These are phyloP conservation scores for Gypsophila paniculata DNA, from an alignment of 179 eudicot species.

Conservation along the genomic window DNA sequence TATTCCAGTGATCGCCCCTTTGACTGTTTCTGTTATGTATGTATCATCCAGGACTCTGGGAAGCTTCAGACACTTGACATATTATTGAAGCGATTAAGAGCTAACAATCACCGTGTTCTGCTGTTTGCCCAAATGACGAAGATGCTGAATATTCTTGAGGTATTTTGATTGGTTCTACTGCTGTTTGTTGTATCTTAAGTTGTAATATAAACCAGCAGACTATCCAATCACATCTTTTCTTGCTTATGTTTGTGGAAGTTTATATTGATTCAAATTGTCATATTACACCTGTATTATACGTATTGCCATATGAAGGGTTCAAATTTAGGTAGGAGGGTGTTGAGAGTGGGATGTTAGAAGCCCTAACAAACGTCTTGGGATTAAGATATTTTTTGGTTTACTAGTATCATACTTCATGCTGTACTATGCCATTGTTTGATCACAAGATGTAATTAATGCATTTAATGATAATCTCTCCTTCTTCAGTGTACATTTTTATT, in stretches of 20 bases:
- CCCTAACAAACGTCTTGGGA: background rate
- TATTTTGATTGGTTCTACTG: constrained; percentile 23
- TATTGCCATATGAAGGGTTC: background rate
- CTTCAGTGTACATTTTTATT: background rate
- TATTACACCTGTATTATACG: background rate
- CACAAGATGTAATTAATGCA: background rate
- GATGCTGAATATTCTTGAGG: constrained; percentile 97
- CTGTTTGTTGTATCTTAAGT: background rate
- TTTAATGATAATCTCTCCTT: background rate
- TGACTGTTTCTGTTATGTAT: constrained; percentile 22
- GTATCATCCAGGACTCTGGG: constrained; percentile 72
- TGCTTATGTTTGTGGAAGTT: background rate
- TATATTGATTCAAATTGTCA: background rate
- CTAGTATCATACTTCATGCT: background rate
- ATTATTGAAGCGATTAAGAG: constrained; percentile 87
- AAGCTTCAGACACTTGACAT: constrained; percentile 96
- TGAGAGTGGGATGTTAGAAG: background rate
- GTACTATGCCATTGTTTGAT: background rate
- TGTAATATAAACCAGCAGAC: background rate
- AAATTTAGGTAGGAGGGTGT: background rate
- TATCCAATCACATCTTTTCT: background rate
- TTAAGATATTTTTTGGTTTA: background rate
- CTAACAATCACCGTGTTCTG: constrained; percentile 88
- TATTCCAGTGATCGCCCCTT: constrained; percentile 10
- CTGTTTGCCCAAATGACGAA: constrained; percentile 98